Conservation (phyloP, 768 basidiomycete species). For the Boletus sp. region DNA sequence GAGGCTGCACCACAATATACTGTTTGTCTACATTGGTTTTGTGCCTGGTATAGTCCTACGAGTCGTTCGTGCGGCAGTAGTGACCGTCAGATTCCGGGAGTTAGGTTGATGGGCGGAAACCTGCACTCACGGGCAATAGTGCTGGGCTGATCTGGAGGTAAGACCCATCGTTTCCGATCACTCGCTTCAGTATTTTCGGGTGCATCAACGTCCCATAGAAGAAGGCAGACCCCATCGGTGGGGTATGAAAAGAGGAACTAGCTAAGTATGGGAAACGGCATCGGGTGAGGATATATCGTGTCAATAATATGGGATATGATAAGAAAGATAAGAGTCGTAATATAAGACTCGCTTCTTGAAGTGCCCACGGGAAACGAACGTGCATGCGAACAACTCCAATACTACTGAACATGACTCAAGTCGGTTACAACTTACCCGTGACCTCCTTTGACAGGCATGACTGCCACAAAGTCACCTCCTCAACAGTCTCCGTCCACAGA, state of each 20-base stretch:
- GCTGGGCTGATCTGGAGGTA: conserved; percentile 72
- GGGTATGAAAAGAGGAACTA: background rate
- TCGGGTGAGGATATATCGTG: too few species aligned
- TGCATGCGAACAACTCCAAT: too few species aligned
- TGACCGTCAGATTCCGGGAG: background rate
- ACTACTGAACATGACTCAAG: background rate
- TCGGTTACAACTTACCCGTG: background rate
- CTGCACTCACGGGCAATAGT: conserved; percentile 57
- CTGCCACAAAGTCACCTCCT: background rate
- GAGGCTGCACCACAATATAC: background rate
- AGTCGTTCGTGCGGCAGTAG: background rate
- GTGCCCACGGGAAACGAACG: too few species aligned
- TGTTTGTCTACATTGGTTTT: conserved; percentile 55
- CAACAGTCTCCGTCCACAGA: background rate
- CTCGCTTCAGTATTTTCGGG: conserved; percentile 74
- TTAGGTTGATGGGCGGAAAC: background rate
- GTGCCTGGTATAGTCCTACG: conserved; percentile 78
- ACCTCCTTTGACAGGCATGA: conserved; percentile 3
- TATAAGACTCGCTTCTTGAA: too few species aligned
- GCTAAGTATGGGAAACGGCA: background rate
- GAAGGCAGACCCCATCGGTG: conserved; percentile 52
- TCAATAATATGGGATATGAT: too few species aligned
- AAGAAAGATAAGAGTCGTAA: background rate
- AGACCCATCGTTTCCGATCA: conserved; percentile 66
- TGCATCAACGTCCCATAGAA: conserved; percentile 93